Evolutionary conservation across 176 grass and related monocot species (phyloP), one percentile per base, ranked within the genome.

Genomic region (Melocanna baccifera): DNA sequence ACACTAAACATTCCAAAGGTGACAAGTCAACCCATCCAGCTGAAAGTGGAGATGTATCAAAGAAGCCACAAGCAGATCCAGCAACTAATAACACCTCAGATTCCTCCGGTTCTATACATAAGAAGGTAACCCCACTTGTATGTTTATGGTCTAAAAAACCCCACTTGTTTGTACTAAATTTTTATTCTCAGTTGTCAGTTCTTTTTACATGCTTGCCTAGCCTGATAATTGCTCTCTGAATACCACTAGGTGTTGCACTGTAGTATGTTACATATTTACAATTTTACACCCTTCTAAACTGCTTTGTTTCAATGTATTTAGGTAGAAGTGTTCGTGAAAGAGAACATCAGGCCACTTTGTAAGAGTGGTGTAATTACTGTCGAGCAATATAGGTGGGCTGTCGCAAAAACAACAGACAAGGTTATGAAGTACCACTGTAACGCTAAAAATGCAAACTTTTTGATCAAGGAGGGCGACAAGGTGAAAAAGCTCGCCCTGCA

Each of bases 381-480:
- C 0, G 83, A 91, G 29, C 96, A 98, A 26, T 98, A 96, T 67
- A 86, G 86, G 46, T 98, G 93, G 93, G 64, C 89, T 7, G 91
- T 96, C 9, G 45, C 11, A 0, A 96, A 91, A 85, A 89, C 96
- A n/a, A 90, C 89, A 0, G 96, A 96, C 5, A 96, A 99, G 61
- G 93, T 99, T 34, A 94, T 92, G 96, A 87, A 46, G 75, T 91
- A 85, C 84, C 96, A 99, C 63, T 78, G 25, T 6, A 85, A 94
- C 10, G 89, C 90, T 6, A 85, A 96, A 77, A 96, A 86, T 62
- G 96, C 96, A 1, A 96, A 84, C 86, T 99, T 99, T 63, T 70
- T 99, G 40, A 92, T 99, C 79, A 96, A 96, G 80, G 93, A 94
- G 59, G 89, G 96, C 9, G 96, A 99, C n/a, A 99, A 96, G 86